A percentile compares a stretch with the other conserved stretches of the same genome.
phyloP scores from a whole-genome alignment of 768 basidiomycete genomes.

The Russula abietina region DNA sequence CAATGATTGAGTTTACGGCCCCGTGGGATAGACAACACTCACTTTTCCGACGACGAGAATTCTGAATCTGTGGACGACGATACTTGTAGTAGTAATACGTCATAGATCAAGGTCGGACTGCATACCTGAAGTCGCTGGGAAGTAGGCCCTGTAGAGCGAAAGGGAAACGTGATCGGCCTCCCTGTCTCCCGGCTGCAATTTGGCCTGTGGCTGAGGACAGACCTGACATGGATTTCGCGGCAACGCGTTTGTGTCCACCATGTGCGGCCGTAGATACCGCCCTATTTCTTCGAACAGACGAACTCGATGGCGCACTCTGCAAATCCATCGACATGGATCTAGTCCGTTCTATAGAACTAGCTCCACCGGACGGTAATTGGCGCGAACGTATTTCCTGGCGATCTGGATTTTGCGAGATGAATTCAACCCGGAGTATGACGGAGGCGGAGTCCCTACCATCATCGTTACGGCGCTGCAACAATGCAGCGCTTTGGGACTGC shows the following conservation, averaged over 20 bases:
- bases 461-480: background rate
- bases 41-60: slow-evolving; percentile 16
- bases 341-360: background rate
- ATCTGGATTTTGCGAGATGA: background rate
- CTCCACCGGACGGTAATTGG: background rate
- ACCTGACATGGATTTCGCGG: too few species aligned
- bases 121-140: slow-evolving; percentile 7
- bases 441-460: background rate
- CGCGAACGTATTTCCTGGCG: background rate
- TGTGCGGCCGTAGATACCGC: background rate
- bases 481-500: background rate
- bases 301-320: too few species aligned
- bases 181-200: too few species aligned
- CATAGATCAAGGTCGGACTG: background rate
- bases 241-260: too few species aligned
- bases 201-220: too few species aligned
- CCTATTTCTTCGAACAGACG: background rate
- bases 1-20: background rate
- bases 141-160: background rate
- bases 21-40: background rate
- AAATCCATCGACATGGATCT: background rate
- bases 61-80: background rate
- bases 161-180: background rate
- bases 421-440: background rate
- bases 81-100: background rate